Evolutionary conservation across 768 basidiomycete species (phyloP).

Genomic region (Hericium coralloides): DNA sequence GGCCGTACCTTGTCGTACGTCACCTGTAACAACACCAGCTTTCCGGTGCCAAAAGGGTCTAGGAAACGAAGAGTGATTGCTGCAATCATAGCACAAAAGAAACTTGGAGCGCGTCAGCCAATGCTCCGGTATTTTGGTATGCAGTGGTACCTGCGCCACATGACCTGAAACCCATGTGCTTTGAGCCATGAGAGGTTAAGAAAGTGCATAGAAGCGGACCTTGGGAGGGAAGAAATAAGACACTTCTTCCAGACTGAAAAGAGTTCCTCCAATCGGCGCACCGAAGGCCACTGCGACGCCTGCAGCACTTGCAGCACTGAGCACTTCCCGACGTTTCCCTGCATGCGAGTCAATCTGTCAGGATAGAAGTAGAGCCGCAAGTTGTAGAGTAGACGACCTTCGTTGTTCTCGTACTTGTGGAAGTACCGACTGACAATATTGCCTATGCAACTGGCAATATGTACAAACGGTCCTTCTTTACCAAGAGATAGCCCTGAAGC

Average conservation of each 20-base stretch:
- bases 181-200: not conserved
- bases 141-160: conserved; percentile 77
- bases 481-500: conserved; percentile 87
- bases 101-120: conserved; percentile 42
- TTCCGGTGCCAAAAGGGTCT: conserved; percentile 93
- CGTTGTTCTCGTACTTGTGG: conserved; percentile 89
- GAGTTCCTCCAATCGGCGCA: conserved; percentile 88
- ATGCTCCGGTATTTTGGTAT: conserved; percentile 16
- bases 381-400: conserved; percentile 39
- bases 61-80: conserved; percentile 89
- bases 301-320: conserved; percentile 94
- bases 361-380: not conserved
- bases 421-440: conserved; percentile 88
- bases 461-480: conserved; percentile 78
- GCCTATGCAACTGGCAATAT: conserved; percentile 87
- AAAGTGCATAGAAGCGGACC: conserved; percentile 25
- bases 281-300: conserved; percentile 98
- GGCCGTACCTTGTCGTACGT: conserved; percentile 68
- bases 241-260: conserved; percentile 93
- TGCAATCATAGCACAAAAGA: conserved; percentile 97
- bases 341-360: not conserved
- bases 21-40: conserved; percentile 87
- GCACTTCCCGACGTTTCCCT: conserved; percentile 91
- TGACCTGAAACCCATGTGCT: conserved; percentile 38
- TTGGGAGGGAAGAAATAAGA: conserved; percentile 97